These are phyloP conservation scores for Quercus rubra DNA, from an alignment of 306 rosid species.

Conservation along the genomic window DNA sequence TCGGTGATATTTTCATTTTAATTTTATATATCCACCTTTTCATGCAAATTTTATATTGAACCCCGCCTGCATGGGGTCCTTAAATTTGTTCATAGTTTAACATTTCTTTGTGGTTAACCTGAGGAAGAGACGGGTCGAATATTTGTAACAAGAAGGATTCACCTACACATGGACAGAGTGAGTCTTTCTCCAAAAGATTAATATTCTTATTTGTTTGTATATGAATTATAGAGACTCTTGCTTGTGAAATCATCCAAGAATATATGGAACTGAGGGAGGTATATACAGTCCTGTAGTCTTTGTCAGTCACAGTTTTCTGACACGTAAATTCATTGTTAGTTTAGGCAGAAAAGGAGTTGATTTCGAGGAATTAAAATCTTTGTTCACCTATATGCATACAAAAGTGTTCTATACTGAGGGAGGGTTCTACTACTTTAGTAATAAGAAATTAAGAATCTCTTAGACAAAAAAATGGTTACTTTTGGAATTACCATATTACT, in stretches of 20 bases:
- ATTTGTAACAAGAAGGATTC: slow-evolving; percentile 9
- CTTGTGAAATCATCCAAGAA: slow-evolving; percentile 7
- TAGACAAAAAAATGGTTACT: no score
- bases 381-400: not conserved
- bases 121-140: not conserved
- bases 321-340: not conserved
- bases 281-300: not conserved
- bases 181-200: not conserved
- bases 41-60: not conserved
- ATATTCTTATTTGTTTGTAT: not conserved
- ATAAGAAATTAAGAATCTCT: not conserved
- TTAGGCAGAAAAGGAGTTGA: not conserved
- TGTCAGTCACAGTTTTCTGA: not conserved
- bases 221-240: not conserved
- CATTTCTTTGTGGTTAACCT: not conserved
- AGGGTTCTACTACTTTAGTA: slow-evolving; percentile 3
- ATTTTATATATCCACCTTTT: not conserved
- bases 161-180: slow-evolving; percentile 1
- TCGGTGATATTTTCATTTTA: not conserved
- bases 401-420: slow-evolving; percentile 22
- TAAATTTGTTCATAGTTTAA: not conserved
- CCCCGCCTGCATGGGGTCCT: not conserved
- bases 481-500: no score
- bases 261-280: slow-evolving; percentile 26
- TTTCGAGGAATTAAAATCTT: not conserved